Base-by-base conservation (phyloP, 2,329 filamentous ascomycete species). In the Xylariaceae sp. region DNA sequence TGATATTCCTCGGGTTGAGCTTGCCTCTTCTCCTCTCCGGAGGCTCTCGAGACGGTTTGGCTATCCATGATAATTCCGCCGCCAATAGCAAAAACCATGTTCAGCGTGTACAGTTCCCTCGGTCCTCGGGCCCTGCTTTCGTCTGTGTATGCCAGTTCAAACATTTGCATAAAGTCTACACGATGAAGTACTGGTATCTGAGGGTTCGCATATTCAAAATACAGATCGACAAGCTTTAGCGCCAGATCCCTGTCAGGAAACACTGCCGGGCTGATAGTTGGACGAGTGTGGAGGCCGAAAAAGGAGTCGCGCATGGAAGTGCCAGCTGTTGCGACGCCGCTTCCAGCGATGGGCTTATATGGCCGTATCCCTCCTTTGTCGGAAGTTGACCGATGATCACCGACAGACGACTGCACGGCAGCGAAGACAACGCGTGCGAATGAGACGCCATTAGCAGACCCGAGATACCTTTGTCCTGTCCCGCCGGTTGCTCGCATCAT, bases 71-170 rank as follows among this genome's bases (percentile, higher is more conserved):
- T 96, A 64, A 97, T 96, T 15, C 92, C 93, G 15, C 90, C 89
- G 6, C 94, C 94, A 64, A 97, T 97, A 11, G 93, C 93, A 74
- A 96, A 97, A 20, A 97, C 92, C 73, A 97, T 97, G 72, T 97
- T 97, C 58, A 97, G 79, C 75, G 95, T 84, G 73, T 97, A 97
- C n/a, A 94, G 80, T 72, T 96, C 92, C 48, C 88, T 82, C 4
- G 91, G 83, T 2, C 88, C 89, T 21, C 88, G 81, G 47, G 83
- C 80, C 53, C 84, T 82, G 40, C 83, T 80, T 16, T 88, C 83
- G 0, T 83, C 81, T 4, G 83, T 79, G 71, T 96, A 97, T 0
- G 91, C 89, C 39, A 84, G 83, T 48, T 96, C 87, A 68, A 97
- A 89, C 74, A 96, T 85, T 39, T 88, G 82, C 86, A 92, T 91